Base-by-base conservation (phyloP, 805 yeast species). In the Yarrowia deformans region DNA sequence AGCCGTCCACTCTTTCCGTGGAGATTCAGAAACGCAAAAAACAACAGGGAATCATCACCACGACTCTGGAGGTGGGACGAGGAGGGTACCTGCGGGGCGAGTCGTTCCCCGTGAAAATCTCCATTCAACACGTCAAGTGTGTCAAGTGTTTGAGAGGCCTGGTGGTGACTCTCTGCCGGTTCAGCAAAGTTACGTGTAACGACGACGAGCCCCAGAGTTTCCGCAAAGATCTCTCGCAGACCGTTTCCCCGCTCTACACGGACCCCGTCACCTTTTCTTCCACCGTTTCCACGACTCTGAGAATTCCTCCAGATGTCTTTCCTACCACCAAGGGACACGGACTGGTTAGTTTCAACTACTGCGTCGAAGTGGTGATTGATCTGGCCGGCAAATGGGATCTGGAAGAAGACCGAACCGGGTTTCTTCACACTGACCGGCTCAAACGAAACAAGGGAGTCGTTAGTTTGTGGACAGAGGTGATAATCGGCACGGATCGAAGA, bases 1-100 rank as follows among this genome's bases (percentile, higher is more conserved):
- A 86, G 70, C 88, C 90, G 0, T 89, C 89, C 72, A 79, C 85
- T 48, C 83, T 93, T 14, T 84, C 85, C 8, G 83, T 93, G 63
- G 87, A 85, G 72, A 85, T 87, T 75, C 72, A 81, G 74, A 74
- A 79, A 77, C 71, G 77, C 78, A 50, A 75, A 72, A 70, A 82
- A 78, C 73, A 81, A 80, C 14, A 72, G 75, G 69, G 84, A 81
- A 8, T 81, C 81, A 54, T 80, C 9, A 72, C 74, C 12, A 76
- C 75, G 48, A 74, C 81, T 4, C 84, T 87, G 8, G 81, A 81
- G 37, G 70, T 84, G 7, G 84, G 91, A 1, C 84, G 84, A 50
- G 80, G 88, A 48, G 98, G 97, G 0, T 92, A 84, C 74, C 79
- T 90, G 0, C 82, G 93, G 40, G 97, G 97, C 32, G 97, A 93